These are phyloP conservation scores for Apophysomyces trapeziformis DNA, from an alignment of 371 early-diverging fungal genomes.

Conservation along the genomic window DNA sequence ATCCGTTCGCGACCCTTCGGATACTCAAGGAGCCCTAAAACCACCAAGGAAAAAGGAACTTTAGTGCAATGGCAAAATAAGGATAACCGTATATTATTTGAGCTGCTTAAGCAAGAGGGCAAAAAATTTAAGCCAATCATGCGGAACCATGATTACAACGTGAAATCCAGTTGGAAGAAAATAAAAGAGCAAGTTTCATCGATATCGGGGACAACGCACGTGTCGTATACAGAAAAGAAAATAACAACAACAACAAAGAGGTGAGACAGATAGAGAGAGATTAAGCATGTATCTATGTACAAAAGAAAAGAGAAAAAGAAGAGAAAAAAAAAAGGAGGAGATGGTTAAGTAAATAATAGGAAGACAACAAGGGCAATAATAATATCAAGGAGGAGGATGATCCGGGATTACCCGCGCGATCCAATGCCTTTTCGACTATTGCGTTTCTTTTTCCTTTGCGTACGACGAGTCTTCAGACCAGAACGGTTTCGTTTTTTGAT, in stretches of 20 bases:
- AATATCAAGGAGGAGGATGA: background rate
- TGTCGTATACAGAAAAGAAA: constrained; percentile 12
- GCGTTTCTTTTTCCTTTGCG: constrained; percentile 1
- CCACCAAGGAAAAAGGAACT: background rate
- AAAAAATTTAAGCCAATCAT: constrained; percentile 5
- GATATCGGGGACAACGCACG: background rate
- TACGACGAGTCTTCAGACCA: constrained; percentile 7
- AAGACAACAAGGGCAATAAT: background rate
- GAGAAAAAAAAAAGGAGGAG: too few species aligned
- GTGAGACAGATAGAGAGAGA: background rate
- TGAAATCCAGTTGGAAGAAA: constrained; percentile 5
- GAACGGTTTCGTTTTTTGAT: constrained; percentile 27
- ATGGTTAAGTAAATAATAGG: too few species aligned
- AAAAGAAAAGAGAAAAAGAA: background rate
- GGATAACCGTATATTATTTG: too few species aligned
- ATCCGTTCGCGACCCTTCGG: constrained; percentile 3
- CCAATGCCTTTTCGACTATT: constrained; percentile 4
- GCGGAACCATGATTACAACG: constrained; percentile 1
- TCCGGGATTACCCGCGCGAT: constrained; percentile 11
- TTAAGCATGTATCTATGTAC: constrained; percentile 3
- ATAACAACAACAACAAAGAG: background rate
- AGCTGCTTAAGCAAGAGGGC: background rate
- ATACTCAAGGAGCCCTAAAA: background rate
- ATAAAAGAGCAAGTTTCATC: background rate
- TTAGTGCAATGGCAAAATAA: background rate